Evolutionary conservation across 2,329 filamentous ascomycete genomes (phyloP), one percentile per base, ranked within the genome.

Genomic region (Fusarium continuum): DNA sequence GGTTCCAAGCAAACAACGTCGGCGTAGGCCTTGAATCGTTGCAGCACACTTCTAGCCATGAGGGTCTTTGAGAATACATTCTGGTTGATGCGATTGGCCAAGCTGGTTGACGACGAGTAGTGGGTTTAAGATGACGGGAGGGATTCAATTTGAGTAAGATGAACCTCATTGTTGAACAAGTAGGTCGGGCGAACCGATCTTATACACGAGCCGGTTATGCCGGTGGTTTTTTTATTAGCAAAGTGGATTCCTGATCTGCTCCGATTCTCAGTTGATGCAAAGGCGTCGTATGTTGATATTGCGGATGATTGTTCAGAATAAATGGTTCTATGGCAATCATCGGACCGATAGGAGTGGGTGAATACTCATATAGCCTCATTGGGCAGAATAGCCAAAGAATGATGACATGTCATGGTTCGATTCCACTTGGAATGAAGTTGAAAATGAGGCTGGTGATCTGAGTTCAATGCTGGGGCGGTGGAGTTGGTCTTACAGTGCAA

Each of bases 1-100:
- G 49, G 5, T 65, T 65, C 77, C 77, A 79, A 13, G 76, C 74
- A 49, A 74, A 79, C 4, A 79, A 62, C n/a, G 64, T 77, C 9
- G 75, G 74, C 0, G 76, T 66, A 6, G 71, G 66, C 5, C 31
- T 44, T 3, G 36, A 38, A 41, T 74, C 68, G 20, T 55, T 51
- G 19, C 77, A 56, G n/a, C 76, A 45, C 9, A 68, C 44, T 23
- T 65, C 57, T 10, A 79, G 73, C 77, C 77, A 79, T n/a, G 66
- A 49, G 2, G 74, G 75, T 10, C 59, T 65, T 40, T 68, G 64
- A 16, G 70, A 69, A 26, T 68, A 67, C 68, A 69, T 67, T 32
- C 66, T 71, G 23, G n/a, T 47, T 19, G 50, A 40, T 26, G 49
- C 9, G 5, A 31, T 11, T 14, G 40, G 28, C 41, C 19, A 35